A percentile compares a stretch with the other conserved stretches of the same genome.
phyloP scores from a whole-genome alignment of 1,139 yeast species.

The Saccharomyces pastorianus region DNA sequence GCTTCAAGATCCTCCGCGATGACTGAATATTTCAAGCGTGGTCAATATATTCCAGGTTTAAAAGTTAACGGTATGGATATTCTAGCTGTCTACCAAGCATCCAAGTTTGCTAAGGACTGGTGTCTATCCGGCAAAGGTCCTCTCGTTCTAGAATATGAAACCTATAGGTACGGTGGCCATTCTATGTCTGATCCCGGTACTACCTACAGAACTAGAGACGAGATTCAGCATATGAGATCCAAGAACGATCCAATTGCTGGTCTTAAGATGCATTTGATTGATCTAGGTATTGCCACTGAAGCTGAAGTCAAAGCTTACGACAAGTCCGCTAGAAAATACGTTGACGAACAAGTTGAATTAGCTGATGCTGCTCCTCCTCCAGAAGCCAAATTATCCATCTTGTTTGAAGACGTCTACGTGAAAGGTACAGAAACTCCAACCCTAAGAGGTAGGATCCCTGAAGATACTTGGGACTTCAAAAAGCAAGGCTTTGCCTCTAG shows the following conservation, averaged over 20 bases:
- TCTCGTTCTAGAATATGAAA: constrained; percentile 88
- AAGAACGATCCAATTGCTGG: constrained; percentile 97
- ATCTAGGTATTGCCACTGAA: constrained; percentile 79
- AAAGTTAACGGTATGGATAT: constrained; percentile 98
- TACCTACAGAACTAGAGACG: constrained; percentile 98
- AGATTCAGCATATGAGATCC: constrained; percentile 98
- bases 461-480: constrained; percentile 80
- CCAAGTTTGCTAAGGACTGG: constrained; percentile 97
- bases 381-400: constrained; percentile 86
- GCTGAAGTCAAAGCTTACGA: constrained; percentile 90
- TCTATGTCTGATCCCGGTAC: constrained; percentile 99
- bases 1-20: constrained; percentile 94
- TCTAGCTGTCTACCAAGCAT: constrained; percentile 89
- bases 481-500: constrained; percentile 54
- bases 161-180: constrained; percentile 99
- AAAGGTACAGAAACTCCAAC: constrained; percentile 89
- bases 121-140: constrained; percentile 91
- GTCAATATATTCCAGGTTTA: constrained; percentile 97
- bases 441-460: constrained; percentile 93
- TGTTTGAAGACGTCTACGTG: constrained; percentile 94
- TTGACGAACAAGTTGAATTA: constrained; percentile 86
- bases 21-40: constrained; percentile 96
- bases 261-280: constrained; percentile 77
- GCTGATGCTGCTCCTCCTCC: constrained; percentile 95
- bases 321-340: constrained; percentile 91